Evolutionary conservation across 2,329 filamentous ascomycete genomes (phyloP).

Genomic region (Aspergillus amoenus): DNA sequence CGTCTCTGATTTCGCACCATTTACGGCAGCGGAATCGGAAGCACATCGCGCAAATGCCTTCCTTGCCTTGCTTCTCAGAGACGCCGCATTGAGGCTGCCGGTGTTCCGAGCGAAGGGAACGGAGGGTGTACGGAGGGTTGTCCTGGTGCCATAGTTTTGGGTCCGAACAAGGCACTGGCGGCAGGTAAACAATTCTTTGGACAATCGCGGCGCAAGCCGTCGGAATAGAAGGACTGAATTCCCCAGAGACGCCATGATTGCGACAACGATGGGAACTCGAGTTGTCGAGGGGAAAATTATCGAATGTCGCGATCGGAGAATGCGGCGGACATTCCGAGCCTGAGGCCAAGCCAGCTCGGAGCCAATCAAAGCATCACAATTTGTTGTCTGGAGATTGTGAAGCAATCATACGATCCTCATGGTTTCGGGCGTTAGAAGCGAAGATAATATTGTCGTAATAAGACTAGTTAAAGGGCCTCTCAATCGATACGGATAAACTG

Average conservation of each 20-base stretch:
- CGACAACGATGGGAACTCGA: conserved; percentile 5
- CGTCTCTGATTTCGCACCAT: conserved; percentile 22
- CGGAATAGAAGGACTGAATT: conserved; percentile 32
- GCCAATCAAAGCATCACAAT: conserved; percentile 23
- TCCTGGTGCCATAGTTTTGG: conserved; percentile 29
- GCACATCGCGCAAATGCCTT: conserved; percentile 28
- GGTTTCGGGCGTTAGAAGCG: not conserved
- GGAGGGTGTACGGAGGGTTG: conserved; percentile 32
- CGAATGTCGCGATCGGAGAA: conserved; percentile 4
- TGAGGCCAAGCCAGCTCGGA: conserved; percentile 8
- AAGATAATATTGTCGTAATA: not conserved
- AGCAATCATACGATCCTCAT: conserved; percentile 7
- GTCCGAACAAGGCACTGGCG: conserved; percentile 39
- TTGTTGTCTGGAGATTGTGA: conserved; percentile 11
- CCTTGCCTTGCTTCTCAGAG: conserved; percentile 25
- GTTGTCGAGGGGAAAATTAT: not conserved
- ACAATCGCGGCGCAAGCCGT: conserved; percentile 36
- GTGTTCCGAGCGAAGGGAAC: conserved; percentile 27
- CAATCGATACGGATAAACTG: not conserved
- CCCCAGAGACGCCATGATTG: conserved; percentile 35
- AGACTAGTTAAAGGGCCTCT: not conserved
- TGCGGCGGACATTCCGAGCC: conserved; percentile 14
- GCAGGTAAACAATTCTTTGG: conserved; percentile 42
- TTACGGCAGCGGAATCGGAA: conserved; percentile 21
- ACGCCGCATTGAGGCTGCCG: conserved; percentile 25